These are phyloP conservation scores for Paralagenidium karlingii DNA, from an alignment of 352 stramenopile species.

Conservation along the genomic window DNA sequence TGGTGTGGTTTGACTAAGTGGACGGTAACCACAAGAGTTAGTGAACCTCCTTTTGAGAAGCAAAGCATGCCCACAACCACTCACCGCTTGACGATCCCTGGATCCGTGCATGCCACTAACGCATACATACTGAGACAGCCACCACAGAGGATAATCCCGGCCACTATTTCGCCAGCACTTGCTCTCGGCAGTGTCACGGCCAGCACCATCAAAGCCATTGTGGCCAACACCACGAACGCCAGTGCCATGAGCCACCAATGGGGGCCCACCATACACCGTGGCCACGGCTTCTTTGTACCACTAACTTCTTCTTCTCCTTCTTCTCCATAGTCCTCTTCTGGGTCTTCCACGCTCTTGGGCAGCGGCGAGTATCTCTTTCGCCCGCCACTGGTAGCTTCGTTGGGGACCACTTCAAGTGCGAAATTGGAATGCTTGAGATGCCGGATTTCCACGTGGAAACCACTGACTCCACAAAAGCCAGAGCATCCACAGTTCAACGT, in stretches of 20 bases:
- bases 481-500: no score
- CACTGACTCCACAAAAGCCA: no score
- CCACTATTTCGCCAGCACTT: constrained; percentile 18
- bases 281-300: constrained; percentile 6
- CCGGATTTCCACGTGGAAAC: no score
- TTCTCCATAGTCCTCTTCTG: no score
- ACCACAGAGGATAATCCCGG: constrained; percentile 36
- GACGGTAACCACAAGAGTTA: background rate
- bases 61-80: background rate
- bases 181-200: constrained; percentile 31
- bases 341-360: no score
- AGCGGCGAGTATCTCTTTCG: no score
- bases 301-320: no score
- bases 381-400: no score
- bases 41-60: background rate
- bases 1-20: no score
- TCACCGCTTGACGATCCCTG: constrained; percentile 47
- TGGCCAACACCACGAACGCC: constrained; percentile 40
- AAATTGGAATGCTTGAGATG: no score
- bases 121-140: constrained; percentile 54
- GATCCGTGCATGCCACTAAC: constrained; percentile 57
- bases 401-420: no score
- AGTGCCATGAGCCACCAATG: constrained; percentile 65
- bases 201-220: constrained; percentile 29
- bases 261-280: constrained; percentile 47